Evolutionary conservation across 345 rosid genomes (phyloP), one percentile per base, ranked within the genome.

Genomic region (Hypericum androsaemum): DNA sequence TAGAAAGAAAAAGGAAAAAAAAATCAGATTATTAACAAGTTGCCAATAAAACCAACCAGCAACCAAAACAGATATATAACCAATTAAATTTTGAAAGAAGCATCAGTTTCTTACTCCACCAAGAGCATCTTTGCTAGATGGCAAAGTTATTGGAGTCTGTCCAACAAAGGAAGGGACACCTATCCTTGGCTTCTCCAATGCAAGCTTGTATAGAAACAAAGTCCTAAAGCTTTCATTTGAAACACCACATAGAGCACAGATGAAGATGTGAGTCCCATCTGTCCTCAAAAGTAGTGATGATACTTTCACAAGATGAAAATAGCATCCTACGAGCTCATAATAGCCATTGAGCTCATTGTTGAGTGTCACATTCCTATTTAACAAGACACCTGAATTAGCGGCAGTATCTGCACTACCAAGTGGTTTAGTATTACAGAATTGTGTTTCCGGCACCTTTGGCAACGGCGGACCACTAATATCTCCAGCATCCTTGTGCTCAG

Each of bases 141-240:
- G 88, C 45, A 80, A 61, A 28, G 46, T 60, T 46, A 70, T 65
- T 43, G 72, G 56, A 17, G 94, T 76, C 64, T 81, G 68, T 62
- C 96, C 96, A 64, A 84, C 60, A 63, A 75, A 71, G 39, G 74
- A 78, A 59, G 98, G 98, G 62, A 71, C 58, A 62, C 95, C 98
- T 62, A 47, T 62, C 53, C 52, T 64, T 59, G 72, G 71, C 54
- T 66, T 78, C 60, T 77, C 69, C 62, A 64, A 56, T 57, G 68
- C 63, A 46, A 88, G 32, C 69, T 74, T 85, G 71, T 90, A 88
- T 60, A 83, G 43, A 61, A 82, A 79, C 39, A 90, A 56, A 59
- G 74, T 83, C 63, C 74, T 69, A 35, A 53, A 57, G 55, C 53
- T 68, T 49, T 80, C 75, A 54, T 39, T 64, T 32, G 53, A 56